Conservation (phyloP, 2,329 filamentous ascomycete genomes). For the Drechslera avenae region DNA sequence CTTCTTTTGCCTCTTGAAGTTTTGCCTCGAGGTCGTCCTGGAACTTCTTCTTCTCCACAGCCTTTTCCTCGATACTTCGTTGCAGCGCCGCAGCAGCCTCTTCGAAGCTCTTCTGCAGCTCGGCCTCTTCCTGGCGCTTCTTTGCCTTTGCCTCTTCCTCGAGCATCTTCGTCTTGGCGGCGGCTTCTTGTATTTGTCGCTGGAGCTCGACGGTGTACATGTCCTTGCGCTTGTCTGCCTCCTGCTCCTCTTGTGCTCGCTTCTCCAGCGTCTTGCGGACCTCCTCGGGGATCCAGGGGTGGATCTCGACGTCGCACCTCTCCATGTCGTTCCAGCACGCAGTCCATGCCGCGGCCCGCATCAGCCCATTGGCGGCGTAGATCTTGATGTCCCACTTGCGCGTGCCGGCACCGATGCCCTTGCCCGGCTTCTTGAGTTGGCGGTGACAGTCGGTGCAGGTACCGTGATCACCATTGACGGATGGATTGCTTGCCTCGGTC, state of each 20-base stretch:
- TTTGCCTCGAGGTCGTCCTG: constrained; percentile 36
- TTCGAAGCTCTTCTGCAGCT: constrained; percentile 35
- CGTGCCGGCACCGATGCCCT: constrained; percentile 46
- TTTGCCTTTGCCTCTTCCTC: constrained; percentile 35
- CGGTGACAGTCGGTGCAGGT: constrained; percentile 57
- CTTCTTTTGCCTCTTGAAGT: constrained; percentile 41
- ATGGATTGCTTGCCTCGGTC: constrained; percentile 36
- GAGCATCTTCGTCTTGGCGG: constrained; percentile 31
- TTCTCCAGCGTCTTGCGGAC: constrained; percentile 65
- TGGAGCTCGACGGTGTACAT: constrained; percentile 40
- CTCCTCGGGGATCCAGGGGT: constrained; percentile 69
- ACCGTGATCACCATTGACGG: constrained; percentile 39
- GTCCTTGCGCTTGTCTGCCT: constrained; percentile 35
- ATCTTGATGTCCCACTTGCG: constrained; percentile 80
- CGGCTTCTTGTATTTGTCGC: constrained; percentile 41
- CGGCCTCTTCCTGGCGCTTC: constrained; percentile 33
- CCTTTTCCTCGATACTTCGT: constrained; percentile 35
- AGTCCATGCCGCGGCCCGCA: constrained; percentile 88
- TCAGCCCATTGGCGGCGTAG: constrained; percentile 92
- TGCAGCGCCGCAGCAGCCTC: constrained; percentile 34
- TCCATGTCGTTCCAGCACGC: constrained; percentile 99
- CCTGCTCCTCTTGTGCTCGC: constrained; percentile 52
- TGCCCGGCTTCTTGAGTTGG: constrained; percentile 44
- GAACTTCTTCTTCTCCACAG: constrained; percentile 33
- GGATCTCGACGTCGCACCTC: constrained; percentile 91